phyloP scores from a whole-genome alignment of 768 basidiomycete genomes.

The Mycena filopes region DNA sequence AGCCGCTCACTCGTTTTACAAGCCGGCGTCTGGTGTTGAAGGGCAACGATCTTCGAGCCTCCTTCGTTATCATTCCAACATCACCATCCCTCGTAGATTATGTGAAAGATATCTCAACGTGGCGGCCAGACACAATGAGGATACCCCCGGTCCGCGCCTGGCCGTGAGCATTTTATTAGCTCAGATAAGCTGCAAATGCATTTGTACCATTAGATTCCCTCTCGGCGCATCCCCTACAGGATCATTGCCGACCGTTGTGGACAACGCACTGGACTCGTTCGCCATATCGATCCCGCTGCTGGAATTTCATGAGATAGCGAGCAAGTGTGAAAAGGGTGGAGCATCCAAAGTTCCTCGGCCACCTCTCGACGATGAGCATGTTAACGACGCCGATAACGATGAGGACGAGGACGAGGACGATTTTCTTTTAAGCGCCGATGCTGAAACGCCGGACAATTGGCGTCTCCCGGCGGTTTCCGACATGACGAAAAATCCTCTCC shows the following conservation, averaged over 20 bases:
- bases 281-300: conserved; percentile 29
- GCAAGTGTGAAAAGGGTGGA: conserved; percentile 19
- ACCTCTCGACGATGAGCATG: neutral
- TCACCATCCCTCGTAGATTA: conserved; percentile 26
- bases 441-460: neutral
- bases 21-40: conserved; percentile 17
- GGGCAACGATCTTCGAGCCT: conserved; percentile 26
- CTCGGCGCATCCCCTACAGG: conserved; percentile 7
- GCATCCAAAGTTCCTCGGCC: neutral
- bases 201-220: conserved; percentile 12
- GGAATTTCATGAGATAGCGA: conserved; percentile 24
- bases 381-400: neutral
- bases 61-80: conserved; percentile 27
- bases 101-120: conserved; percentile 24
- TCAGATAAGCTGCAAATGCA: neutral
- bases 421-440: neutral
- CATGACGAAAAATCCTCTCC: conserved; percentile 19
- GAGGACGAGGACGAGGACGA: conserved; percentile 10
- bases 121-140: conserved; percentile 24
- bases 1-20: neutral
- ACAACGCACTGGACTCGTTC: conserved; percentile 26
- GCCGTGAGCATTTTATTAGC: conserved; percentile 19
- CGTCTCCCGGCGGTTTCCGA: neutral
- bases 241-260: conserved; percentile 8
- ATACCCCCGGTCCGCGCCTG: conserved; percentile 23